Evolutionary conservation across 306 rosid genomes (phyloP).

Genomic region (Citrullus colocynthis): DNA sequence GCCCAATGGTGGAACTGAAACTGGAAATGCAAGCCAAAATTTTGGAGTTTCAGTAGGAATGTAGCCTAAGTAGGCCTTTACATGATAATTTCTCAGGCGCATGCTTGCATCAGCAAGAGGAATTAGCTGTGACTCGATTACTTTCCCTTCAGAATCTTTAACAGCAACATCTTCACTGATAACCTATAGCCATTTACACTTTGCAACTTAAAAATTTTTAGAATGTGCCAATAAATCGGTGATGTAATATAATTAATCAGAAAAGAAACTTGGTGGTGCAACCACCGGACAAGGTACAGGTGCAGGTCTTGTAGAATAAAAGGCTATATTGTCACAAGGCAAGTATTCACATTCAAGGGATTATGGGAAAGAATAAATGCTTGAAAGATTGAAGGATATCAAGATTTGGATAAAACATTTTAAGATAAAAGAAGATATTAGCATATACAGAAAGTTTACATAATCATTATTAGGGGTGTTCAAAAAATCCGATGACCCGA

Average conservation of each 20-base stretch:
- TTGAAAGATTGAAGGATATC: not conserved
- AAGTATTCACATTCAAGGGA: not conserved
- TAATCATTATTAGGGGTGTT: not conserved
- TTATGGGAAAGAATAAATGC: not conserved
- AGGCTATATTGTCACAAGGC: not conserved
- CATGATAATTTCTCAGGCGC: slow-evolving; percentile 28
- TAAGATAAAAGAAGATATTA: not conserved
- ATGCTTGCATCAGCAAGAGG: slow-evolving; percentile 21
- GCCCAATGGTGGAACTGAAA: slow-evolving; percentile 42
- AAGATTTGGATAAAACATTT: not conserved
- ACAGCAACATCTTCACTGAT: slow-evolving; percentile 28
- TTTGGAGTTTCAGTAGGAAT: slow-evolving; percentile 30
- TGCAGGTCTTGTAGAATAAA: not conserved
- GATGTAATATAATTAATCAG: not conserved
- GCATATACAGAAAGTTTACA: not conserved
- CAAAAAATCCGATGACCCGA: no score
- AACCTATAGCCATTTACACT: slow-evolving; percentile 18
- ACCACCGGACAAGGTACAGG: not conserved
- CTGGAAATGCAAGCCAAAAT: slow-evolving; percentile 41
- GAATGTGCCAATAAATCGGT: not conserved
- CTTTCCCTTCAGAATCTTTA: slow-evolving; percentile 36
- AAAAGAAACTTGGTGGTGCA: not conserved
- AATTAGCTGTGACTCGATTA: slow-evolving; percentile 37
- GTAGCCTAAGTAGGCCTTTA: slow-evolving; percentile 34
- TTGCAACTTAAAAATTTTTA: not conserved